Evolutionary conservation across 768 basidiomycete genomes (phyloP).

Genomic region (Auriscalpium orientale): DNA sequence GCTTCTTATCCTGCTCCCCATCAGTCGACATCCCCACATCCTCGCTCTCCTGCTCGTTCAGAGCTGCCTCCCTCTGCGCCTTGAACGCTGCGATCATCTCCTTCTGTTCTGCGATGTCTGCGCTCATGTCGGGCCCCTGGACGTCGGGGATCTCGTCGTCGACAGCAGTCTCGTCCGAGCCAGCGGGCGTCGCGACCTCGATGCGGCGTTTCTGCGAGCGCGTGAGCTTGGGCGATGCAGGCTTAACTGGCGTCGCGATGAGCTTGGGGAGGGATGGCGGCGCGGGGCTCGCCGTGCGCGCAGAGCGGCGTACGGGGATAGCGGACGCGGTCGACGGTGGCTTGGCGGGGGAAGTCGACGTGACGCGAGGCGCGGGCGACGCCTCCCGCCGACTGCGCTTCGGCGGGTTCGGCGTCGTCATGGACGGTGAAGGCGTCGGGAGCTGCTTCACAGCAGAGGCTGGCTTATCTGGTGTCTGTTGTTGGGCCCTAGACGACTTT

Average conservation of each 20-base stretch:
- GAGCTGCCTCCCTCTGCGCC: slow-evolving; percentile 42
- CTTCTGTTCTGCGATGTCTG: slow-evolving; percentile 73
- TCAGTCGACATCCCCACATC: slow-evolving; percentile 15
- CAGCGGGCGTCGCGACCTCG: slow-evolving; percentile 36
- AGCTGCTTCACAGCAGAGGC: slow-evolving; percentile 17
- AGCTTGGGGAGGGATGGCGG: slow-evolving; percentile 30
- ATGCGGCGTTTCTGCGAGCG: slow-evolving; percentile 30
- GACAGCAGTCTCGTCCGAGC: slow-evolving; percentile 57
- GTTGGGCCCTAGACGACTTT: slow-evolving; percentile 45
- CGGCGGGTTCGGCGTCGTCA: slow-evolving; percentile 23
- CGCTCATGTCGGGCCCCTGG: slow-evolving; percentile 52
- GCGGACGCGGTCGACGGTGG: slow-evolving; percentile 9
- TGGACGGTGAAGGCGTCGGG: slow-evolving; percentile 29
- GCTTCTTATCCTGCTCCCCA: slow-evolving; percentile 28
- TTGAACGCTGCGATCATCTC: slow-evolving; percentile 69
- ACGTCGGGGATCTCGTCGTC: slow-evolving; percentile 49
- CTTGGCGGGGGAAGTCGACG: slow-evolving; percentile 13
- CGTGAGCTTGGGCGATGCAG: slow-evolving; percentile 27
- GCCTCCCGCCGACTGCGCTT: slow-evolving; percentile 45
- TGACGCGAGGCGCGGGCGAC: slow-evolving; percentile 46
- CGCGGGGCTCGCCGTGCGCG: slow-evolving; percentile 35
- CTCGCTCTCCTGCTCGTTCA: slow-evolving; percentile 17
- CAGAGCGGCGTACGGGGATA: slow-evolving; percentile 30
- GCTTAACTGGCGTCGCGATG: slow-evolving; percentile 26
- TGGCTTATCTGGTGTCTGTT: slow-evolving; percentile 18